Evolutionary conservation across 2,329 filamentous ascomycete species (phyloP).

Genomic region (Remersonia thermophila): DNA sequence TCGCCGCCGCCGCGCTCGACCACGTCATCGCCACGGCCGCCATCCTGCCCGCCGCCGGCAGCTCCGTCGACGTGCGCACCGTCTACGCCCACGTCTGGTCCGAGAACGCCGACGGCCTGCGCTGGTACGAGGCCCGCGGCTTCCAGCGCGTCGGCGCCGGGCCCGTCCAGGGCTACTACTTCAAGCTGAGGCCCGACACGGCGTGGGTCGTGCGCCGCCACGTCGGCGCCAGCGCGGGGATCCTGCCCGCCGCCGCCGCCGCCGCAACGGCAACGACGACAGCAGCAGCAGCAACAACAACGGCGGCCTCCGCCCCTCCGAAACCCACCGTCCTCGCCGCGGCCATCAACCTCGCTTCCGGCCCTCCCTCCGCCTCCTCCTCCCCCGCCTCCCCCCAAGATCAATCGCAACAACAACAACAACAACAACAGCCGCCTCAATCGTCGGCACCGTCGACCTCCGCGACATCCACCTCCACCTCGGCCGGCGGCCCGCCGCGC

Average conservation of each 20-base stretch:
- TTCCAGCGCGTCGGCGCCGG: constrained; percentile 36
- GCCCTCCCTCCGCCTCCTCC: constrained; percentile 4
- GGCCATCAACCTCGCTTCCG: constrained; percentile 13
- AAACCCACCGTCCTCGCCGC: constrained; percentile 8
- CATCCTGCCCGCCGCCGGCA: constrained; percentile 21
- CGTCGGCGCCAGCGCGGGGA: constrained; percentile 20
- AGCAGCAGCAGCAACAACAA: too few species aligned
- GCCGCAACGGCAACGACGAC: too few species aligned
- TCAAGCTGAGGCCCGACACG: constrained; percentile 46
- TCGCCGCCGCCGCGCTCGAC: constrained; percentile 45
- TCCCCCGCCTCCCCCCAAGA: too few species aligned
- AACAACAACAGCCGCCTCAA: constrained; percentile 8
- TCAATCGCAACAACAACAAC: too few species aligned
- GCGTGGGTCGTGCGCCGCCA: constrained; percentile 46
- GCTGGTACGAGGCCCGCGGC: constrained; percentile 48
- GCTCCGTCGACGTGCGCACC: constrained; percentile 27
- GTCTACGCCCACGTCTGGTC: constrained; percentile 59
- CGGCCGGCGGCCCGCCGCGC: constrained; percentile 2
- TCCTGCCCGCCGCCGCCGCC: constrained; percentile 8
- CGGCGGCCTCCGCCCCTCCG: not conserved
- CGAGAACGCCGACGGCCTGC: constrained; percentile 48
- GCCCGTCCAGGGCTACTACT: constrained; percentile 47
- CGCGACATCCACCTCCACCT: not conserved
- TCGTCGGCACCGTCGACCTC: constrained; percentile 6
- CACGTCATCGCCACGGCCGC: constrained; percentile 34